phyloP scores from a whole-genome alignment of 2,329 filamentous ascomycete species.

The Cladosporium velox region DNA sequence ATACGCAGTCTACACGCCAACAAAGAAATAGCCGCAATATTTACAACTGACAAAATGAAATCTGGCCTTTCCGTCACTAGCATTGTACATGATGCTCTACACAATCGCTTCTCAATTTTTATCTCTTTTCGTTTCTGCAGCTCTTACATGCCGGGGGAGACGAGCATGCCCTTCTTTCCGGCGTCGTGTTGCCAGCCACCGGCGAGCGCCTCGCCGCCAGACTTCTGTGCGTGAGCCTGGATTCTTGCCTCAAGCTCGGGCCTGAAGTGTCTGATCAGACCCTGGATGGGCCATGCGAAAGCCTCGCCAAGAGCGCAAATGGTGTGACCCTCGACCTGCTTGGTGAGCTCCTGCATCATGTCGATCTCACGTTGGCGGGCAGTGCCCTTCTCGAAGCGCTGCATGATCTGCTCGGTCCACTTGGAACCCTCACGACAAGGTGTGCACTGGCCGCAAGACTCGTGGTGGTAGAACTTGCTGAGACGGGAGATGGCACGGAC shows the following conservation, averaged over 20 bases:
- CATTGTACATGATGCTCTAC: constrained; percentile 21
- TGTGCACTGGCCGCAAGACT: constrained; percentile 97
- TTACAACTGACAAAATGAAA: constrained; percentile 20
- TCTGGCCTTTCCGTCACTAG: constrained; percentile 13
- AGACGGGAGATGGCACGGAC: constrained; percentile 91
- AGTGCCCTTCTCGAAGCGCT: constrained; percentile 88
- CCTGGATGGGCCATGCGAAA: constrained; percentile 98
- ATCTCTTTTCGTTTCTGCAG: not conserved
- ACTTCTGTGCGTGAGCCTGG: constrained; percentile 71
- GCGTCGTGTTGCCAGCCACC: constrained; percentile 85
- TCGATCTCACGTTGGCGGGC: constrained; percentile 92
- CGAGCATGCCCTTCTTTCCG: constrained; percentile 74
- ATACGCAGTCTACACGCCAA: constrained; percentile 22
- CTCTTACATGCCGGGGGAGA: constrained; percentile 67
- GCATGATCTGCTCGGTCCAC: constrained; percentile 99
- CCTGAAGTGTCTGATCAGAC: constrained; percentile 96
- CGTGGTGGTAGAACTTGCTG: constrained; percentile 96
- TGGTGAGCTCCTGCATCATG: constrained; percentile 98
- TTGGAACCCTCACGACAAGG: constrained; percentile 99
- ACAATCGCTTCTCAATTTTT: not conserved
- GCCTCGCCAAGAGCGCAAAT: constrained; percentile 98
- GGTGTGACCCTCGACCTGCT: constrained; percentile 98
- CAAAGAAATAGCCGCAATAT: constrained; percentile 19
- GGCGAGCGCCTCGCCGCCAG: constrained; percentile 73
- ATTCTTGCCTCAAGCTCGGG: constrained; percentile 93